Percentiles rank a stretch among this genome's conserved stretches.
phyloP scores from a whole-genome alignment of 352 stramenopile genomes.

The Phytophthora foliorum region DNA sequence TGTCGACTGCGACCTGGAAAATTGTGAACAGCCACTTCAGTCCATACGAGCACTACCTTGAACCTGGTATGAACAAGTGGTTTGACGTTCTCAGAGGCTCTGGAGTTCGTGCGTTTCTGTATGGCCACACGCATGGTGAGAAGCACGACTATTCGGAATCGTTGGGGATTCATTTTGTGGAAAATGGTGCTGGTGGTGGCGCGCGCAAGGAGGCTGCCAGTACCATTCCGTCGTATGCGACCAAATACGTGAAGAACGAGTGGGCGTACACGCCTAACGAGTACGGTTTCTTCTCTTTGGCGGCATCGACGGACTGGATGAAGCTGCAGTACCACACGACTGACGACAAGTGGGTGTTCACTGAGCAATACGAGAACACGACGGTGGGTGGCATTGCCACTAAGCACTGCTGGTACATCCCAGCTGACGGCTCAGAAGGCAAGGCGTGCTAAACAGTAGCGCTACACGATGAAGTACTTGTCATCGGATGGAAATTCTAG shows the following conservation, averaged over 20 bases:
- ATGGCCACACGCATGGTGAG: slow-evolving; percentile 41
- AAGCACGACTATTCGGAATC: slow-evolving; percentile 58
- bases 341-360: slow-evolving; percentile 16
- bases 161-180: slow-evolving; percentile 4
- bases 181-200: slow-evolving; percentile 12
- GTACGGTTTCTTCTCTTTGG: slow-evolving; percentile 12
- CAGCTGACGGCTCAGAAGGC: slow-evolving; percentile 14
- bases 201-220: slow-evolving; percentile 3
- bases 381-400: slow-evolving; percentile 18
- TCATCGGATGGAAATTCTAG: no score
- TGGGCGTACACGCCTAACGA: slow-evolving; percentile 5
- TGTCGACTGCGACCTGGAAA: slow-evolving; percentile 37
- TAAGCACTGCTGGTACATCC: slow-evolving; percentile 37
- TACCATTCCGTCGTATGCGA: neutral
- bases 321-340: slow-evolving; percentile 20
- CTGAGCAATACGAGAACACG: slow-evolving; percentile 4
- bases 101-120: slow-evolving; percentile 20
- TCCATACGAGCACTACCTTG: slow-evolving; percentile 19
- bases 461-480: no score
- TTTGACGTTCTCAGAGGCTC: slow-evolving; percentile 16
- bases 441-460: neutral
- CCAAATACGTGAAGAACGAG: slow-evolving; percentile 7
- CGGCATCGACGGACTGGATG: slow-evolving; percentile 6
- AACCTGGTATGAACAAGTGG: slow-evolving; percentile 29
- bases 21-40: slow-evolving; percentile 36